Conservation (phyloP, 2,329 filamentous ascomycete species). For the Xylaria multiplex region DNA sequence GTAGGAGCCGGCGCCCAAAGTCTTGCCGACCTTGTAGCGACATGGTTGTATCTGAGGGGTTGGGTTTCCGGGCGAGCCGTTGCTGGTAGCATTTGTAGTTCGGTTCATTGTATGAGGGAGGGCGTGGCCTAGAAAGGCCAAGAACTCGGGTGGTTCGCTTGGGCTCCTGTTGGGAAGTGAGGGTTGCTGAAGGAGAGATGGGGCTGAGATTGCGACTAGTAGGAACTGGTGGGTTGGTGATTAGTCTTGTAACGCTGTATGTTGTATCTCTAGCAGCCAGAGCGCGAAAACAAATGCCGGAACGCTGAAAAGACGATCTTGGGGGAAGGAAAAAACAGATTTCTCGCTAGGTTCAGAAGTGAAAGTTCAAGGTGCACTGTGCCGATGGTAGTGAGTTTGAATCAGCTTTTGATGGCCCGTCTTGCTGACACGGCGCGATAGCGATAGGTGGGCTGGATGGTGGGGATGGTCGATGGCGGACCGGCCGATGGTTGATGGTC, state of each 20-base stretch:
- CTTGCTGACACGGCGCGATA: constrained; percentile 17
- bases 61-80: constrained; percentile 46
- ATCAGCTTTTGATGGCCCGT: no score
- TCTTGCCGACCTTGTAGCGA: constrained; percentile 98
- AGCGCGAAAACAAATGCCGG: background rate
- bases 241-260: background rate
- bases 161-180: constrained; percentile 9
- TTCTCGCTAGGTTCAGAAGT: background rate
- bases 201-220: constrained; percentile 10
- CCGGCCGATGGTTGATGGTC: no score
- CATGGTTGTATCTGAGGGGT: constrained; percentile 86
- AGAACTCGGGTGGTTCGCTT: constrained; percentile 4
- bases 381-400: no score
- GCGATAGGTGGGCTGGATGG: constrained; percentile 9
- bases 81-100: constrained; percentile 41
- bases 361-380: no score
- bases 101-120: constrained; percentile 40
- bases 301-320: background rate
- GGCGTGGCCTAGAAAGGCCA: constrained; percentile 4
- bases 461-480: background rate
- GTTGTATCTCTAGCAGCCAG: background rate
- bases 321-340: no score
- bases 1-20: constrained; percentile 94
- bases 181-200: background rate
- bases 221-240: no score